A percentile compares a stretch with the other conserved stretches of the same genome.
Conservation (phyloP, 768 basidiomycete genomes). For the Psilocybe cyanescens region DNA sequence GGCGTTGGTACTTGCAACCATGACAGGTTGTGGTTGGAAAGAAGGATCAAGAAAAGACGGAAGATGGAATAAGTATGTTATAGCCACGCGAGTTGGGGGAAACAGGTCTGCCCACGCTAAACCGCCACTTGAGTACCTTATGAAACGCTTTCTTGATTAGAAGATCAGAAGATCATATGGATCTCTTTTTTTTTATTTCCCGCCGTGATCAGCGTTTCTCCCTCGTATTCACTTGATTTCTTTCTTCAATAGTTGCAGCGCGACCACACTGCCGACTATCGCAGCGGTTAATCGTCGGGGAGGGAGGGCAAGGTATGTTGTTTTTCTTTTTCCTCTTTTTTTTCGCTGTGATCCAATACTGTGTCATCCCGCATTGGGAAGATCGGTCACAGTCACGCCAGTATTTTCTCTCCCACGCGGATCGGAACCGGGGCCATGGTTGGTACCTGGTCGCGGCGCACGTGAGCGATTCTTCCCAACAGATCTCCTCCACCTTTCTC, state of each 20-base stretch:
- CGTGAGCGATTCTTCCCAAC: constrained; percentile 24
- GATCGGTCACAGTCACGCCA: constrained; percentile 8
- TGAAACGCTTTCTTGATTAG: constrained; percentile 34
- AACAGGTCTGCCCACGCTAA: constrained; percentile 44
- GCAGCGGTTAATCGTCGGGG: constrained; percentile 3
- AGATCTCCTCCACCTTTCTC: constrained; percentile 6
- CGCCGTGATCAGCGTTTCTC: constrained; percentile 7
- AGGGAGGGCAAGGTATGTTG: constrained; percentile 1
- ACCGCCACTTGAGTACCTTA: constrained; percentile 31
- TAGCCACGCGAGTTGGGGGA: constrained; percentile 49
- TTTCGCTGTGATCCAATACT: constrained; percentile 21
- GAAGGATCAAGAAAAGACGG: constrained; percentile 22
- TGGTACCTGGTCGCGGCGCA: constrained; percentile 35
- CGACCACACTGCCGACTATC: neutral
- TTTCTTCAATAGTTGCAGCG: neutral
- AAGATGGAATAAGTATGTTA: constrained; percentile 31
- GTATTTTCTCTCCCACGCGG: constrained; percentile 27
- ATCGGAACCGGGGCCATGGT: constrained; percentile 29
- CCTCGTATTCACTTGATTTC: neutral
- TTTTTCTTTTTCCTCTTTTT: constrained; percentile 18
- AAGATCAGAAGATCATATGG: constrained; percentile 35
- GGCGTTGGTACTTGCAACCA: constrained; percentile 60
- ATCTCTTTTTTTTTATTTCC: constrained; percentile 24
- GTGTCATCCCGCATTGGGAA: neutral
- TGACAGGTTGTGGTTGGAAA: constrained; percentile 34